Evolutionary conservation across 2,329 filamentous ascomycete species (phyloP).

Genomic region (Trichoderma gracile): DNA sequence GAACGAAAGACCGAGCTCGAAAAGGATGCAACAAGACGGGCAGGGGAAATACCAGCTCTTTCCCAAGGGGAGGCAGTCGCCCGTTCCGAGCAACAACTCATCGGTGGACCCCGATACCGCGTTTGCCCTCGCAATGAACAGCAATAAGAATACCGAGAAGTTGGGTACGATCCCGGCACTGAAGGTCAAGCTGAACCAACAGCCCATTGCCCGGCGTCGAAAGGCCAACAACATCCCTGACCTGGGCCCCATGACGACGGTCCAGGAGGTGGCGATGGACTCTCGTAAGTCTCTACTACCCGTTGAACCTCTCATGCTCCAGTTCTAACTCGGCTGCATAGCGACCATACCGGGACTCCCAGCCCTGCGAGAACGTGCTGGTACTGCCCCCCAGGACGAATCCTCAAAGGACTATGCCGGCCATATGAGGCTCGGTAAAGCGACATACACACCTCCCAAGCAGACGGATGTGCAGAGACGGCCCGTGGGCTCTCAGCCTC

Average conservation of each 20-base stretch:
- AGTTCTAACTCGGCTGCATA: conserved; percentile 34
- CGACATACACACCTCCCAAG: conserved; percentile 31
- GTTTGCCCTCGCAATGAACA: conserved; percentile 44
- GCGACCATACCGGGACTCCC: conserved; percentile 68
- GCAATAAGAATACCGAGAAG: conserved; percentile 47
- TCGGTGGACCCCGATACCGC: conserved; percentile 54
- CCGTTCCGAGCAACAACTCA: conserved; percentile 45
- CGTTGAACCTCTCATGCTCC: not conserved
- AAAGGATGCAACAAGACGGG: conserved; percentile 59
- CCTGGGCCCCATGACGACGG: conserved; percentile 67
- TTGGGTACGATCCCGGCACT: conserved; percentile 43
- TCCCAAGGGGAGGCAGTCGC: conserved; percentile 53
- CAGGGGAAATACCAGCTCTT: conserved; percentile 63
- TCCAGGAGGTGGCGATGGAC: conserved; percentile 68
- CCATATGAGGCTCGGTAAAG: conserved; percentile 7
- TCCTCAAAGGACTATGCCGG: not conserved
- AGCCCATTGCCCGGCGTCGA: conserved; percentile 57
- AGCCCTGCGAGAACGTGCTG: conserved; percentile 64
- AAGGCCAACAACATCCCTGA: conserved; percentile 66
- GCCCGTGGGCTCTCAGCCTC: conserved; percentile 1
- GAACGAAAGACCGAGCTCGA: conserved; percentile 53
- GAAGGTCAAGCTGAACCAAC: conserved; percentile 58
- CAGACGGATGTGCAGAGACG: conserved; percentile 28
- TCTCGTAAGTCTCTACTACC: conserved; percentile 57
- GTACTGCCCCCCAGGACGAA: conserved; percentile 52